phyloP scores from a whole-genome alignment of 2,329 filamentous ascomycete species.

The Chaetothyriales sp. region DNA sequence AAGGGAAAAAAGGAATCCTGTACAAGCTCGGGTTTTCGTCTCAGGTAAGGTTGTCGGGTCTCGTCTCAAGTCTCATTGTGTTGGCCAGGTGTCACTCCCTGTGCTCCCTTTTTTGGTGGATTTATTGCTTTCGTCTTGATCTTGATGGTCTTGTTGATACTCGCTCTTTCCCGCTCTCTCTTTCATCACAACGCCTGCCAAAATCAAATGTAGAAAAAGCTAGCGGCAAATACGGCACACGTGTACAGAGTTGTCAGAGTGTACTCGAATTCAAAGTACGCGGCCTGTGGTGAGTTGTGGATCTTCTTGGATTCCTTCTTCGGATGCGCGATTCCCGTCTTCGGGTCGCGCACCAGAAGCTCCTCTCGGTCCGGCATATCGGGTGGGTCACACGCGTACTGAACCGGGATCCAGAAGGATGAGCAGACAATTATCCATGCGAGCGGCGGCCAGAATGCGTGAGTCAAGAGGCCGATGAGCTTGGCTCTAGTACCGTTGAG shows the following conservation, averaged over 20 bases:
- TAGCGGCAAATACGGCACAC: slow-evolving; percentile 35
- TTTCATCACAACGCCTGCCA: not conserved
- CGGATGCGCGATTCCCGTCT: slow-evolving; percentile 36
- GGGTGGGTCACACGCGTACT: slow-evolving; percentile 49
- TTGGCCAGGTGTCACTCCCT: not conserved
- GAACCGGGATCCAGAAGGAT: slow-evolving; percentile 45
- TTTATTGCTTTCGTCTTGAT: not conserved
- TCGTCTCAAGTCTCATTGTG: not conserved
- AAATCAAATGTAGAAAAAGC: slow-evolving; percentile 20
- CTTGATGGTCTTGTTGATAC: not conserved
- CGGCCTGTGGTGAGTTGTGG: slow-evolving; percentile 40
- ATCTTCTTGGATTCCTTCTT: slow-evolving; percentile 39
- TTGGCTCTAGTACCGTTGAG: slow-evolving; percentile 28
- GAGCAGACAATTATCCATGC: slow-evolving; percentile 44
- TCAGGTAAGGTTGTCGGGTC: not conserved
- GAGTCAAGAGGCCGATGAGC: slow-evolving; percentile 43
- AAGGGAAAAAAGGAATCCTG: not conserved
- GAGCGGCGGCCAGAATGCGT: slow-evolving; percentile 49
- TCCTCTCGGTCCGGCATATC: slow-evolving; percentile 44
- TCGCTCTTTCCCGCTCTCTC: slow-evolving; percentile 1
- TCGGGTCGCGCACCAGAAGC: slow-evolving; percentile 41
- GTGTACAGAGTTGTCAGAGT: slow-evolving; percentile 40
- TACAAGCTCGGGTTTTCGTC: not conserved
- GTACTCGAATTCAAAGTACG: slow-evolving; percentile 45
- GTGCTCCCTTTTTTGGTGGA: not conserved